Conservation (phyloP, 495 filamentous ascomycete genomes). For the Podospora comata region DNA sequence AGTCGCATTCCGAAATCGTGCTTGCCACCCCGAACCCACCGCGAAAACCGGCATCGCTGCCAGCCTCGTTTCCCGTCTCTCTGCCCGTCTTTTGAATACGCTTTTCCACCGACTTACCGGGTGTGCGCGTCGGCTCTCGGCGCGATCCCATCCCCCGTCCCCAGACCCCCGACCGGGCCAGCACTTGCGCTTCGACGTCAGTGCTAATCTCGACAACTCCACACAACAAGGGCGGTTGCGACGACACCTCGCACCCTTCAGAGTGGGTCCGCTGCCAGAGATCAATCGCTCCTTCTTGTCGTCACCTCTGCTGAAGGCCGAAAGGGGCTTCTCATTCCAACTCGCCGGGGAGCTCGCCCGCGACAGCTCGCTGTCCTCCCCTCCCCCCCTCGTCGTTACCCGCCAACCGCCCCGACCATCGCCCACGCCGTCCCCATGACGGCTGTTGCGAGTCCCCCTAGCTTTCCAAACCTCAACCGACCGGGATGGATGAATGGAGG, state of each 20-base stretch:
- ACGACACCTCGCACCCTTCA: slow-evolving; percentile 15
- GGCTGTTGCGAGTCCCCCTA: slow-evolving; percentile 91
- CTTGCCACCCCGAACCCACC: slow-evolving; percentile 18
- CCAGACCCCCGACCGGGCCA: slow-evolving; percentile 16
- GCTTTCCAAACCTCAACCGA: slow-evolving; percentile 67
- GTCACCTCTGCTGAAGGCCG: slow-evolving; percentile 9
- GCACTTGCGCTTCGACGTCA: slow-evolving; percentile 23
- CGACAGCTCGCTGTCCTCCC: slow-evolving; percentile 23
- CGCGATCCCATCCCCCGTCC: slow-evolving; percentile 10
- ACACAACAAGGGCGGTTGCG: slow-evolving; percentile 20
- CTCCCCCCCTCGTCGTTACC: slow-evolving; percentile 22
- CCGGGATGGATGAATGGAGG: slow-evolving; percentile 72
- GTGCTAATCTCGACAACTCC: slow-evolving; percentile 21
- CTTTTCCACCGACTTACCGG: not conserved
- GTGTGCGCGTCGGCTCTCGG: slow-evolving; percentile 1
- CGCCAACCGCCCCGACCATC: not conserved
- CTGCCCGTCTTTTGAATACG: slow-evolving; percentile 2
- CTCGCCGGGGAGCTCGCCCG: slow-evolving; percentile 13
- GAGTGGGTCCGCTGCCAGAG: slow-evolving; percentile 11
- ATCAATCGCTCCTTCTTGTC: slow-evolving; percentile 16
- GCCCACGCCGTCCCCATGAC: slow-evolving; percentile 64
- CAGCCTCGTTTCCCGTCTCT: slow-evolving; percentile 7
- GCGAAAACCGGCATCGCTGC: slow-evolving; percentile 12
- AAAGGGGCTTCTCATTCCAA: slow-evolving; percentile 19
- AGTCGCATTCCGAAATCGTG: slow-evolving; percentile 18